Evolutionary conservation across 768 basidiomycete genomes (phyloP).

Genomic region (Pleurotus djamor): DNA sequence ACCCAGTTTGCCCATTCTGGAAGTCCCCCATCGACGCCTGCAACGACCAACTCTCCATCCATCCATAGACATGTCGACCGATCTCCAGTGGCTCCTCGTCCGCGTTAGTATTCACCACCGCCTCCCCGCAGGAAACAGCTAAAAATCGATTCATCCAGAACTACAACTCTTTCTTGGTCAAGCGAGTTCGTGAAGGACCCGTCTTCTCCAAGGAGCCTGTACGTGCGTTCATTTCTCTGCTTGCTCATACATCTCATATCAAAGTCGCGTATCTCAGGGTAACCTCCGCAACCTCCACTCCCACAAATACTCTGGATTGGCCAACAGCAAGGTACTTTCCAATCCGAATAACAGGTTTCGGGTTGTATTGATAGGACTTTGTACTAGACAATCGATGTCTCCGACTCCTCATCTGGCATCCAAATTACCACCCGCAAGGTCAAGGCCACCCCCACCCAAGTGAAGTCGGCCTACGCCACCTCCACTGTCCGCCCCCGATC

Average conservation of each 20-base stretch:
- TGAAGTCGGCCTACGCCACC: slow-evolving; percentile 45
- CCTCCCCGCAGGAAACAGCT: background rate
- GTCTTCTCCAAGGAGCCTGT: slow-evolving; percentile 86
- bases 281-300: slow-evolving; percentile 88
- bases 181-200: slow-evolving; percentile 69
- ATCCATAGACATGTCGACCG: slow-evolving; percentile 68
- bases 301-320: slow-evolving; percentile 88
- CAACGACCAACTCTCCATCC: slow-evolving; percentile 5
- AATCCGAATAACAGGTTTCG: slow-evolving; percentile 4
- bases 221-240: slow-evolving; percentile 5
- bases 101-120: slow-evolving; percentile 54
- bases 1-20: background rate
- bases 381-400: slow-evolving; percentile 63
- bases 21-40: background rate
- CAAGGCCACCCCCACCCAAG: slow-evolving; percentile 49
- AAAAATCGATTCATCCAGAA: slow-evolving; percentile 42
- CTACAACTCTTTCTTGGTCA: slow-evolving; percentile 84
- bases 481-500: slow-evolving; percentile 64
- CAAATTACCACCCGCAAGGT: slow-evolving; percentile 65
- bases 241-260: background rate
- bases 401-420: slow-evolving; percentile 52
- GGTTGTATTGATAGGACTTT: background rate
- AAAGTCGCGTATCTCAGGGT: slow-evolving; percentile 44
- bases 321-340: slow-evolving; percentile 70
- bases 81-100: slow-evolving; percentile 93